phyloP scores from a whole-genome alignment of 768 basidiomycete species.

The Podaxis pistillaris region DNA sequence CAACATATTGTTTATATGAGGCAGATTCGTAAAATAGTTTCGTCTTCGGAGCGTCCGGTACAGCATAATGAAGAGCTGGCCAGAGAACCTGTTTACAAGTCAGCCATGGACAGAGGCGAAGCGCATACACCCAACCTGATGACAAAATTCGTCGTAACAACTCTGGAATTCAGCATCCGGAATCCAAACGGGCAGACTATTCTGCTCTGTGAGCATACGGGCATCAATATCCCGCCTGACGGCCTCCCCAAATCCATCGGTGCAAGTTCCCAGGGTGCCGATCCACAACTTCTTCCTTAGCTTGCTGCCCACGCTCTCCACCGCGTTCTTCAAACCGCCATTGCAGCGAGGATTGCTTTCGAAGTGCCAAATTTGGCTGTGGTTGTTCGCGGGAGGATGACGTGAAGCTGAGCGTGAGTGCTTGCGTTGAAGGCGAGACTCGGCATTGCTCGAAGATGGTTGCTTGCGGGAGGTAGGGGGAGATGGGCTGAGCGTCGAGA shows the following conservation, averaged over 20 bases:
- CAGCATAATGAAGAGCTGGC: slow-evolving; percentile 84
- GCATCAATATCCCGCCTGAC: slow-evolving; percentile 56
- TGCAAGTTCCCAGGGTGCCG: slow-evolving; percentile 72
- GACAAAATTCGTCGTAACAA: slow-evolving; percentile 86
- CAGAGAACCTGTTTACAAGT: slow-evolving; percentile 56
- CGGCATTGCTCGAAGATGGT: slow-evolving; percentile 44
- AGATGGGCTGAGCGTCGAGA: slow-evolving; percentile 10
- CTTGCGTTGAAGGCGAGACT: slow-evolving; percentile 50
- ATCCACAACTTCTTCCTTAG: slow-evolving; percentile 54
- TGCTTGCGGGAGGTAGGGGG: slow-evolving; percentile 40
- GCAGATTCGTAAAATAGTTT: slow-evolving; percentile 79
- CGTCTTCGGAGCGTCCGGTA: slow-evolving; percentile 85
- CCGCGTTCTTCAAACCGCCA: slow-evolving; percentile 80
- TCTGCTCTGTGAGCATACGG: slow-evolving; percentile 39
- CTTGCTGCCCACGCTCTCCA: slow-evolving; percentile 64
- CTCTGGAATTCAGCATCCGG: slow-evolving; percentile 75
- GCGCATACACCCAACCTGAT: slow-evolving; percentile 52
- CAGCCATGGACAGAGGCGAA: slow-evolving; percentile 18
- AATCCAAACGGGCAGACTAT: slow-evolving; percentile 69
- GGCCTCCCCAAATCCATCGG: slow-evolving; percentile 59
- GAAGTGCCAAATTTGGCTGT: slow-evolving; percentile 39
- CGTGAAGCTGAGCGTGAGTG: slow-evolving; percentile 52
- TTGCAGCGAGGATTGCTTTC: slow-evolving; percentile 73
- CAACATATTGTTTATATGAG: slow-evolving; percentile 81
- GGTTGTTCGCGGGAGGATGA: slow-evolving; percentile 28